These are phyloP conservation scores for Gracilaria vermiculophylla DNA, from an alignment of 23 red algal genomes.

Conservation along the genomic window DNA sequence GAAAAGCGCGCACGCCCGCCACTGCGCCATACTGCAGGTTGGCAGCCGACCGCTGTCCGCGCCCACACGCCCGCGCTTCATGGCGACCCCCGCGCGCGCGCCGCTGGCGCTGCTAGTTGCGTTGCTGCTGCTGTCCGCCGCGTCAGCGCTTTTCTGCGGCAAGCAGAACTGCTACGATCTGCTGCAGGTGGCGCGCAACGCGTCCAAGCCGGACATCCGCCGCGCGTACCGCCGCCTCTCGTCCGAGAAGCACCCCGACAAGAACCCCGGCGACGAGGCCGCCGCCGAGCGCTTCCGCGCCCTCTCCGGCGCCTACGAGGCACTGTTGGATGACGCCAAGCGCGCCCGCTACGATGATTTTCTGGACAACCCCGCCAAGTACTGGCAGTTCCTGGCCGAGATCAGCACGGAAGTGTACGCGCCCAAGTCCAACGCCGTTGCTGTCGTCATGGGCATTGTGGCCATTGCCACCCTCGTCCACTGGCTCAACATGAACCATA, in stretches of 20 bases:
- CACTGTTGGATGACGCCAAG: conserved; percentile 47
- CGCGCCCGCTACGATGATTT: conserved; percentile 79
- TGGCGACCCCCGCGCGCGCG: neutral
- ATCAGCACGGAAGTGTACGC: conserved; percentile 51
- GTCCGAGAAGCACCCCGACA: conserved; percentile 79
- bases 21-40: neutral
- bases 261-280: conserved; percentile 59
- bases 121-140: neutral
- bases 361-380: conserved; percentile 79
- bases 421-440: conserved; percentile 54
- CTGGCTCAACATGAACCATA: conserved; percentile 70
- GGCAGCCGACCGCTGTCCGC: too few species aligned
- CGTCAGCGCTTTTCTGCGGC: conserved; percentile 69
- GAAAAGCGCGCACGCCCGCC: too few species aligned
- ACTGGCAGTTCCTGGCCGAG: conserved; percentile 40
- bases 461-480: conserved; percentile 51
- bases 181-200: conserved; percentile 63
- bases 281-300: conserved; percentile 71
- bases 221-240: conserved; percentile 82
- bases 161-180: conserved; percentile 82
- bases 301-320: conserved; percentile 86
- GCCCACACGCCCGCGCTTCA: too few species aligned
- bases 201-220: conserved; percentile 66
- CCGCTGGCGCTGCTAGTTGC: neutral
- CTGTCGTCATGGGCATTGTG: conserved; percentile 53